These are phyloP conservation scores for Kernera saxatilis DNA, from an alignment of 345 rosid genomes.

Conservation along the genomic window DNA sequence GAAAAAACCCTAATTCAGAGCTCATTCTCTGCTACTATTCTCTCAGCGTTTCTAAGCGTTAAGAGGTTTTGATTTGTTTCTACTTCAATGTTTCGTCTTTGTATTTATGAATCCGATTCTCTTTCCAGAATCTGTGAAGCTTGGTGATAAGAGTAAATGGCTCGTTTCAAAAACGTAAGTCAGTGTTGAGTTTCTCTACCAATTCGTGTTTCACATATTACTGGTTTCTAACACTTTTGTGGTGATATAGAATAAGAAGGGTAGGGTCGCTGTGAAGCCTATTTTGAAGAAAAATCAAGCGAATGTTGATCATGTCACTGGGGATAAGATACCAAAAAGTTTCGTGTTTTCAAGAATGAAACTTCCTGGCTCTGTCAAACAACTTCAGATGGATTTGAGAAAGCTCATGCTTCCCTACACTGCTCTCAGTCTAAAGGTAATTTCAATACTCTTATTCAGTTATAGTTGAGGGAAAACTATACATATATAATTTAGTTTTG, in stretches of 20 bases:
- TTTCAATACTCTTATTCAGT: not conserved
- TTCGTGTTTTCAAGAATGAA: conserved; percentile 87
- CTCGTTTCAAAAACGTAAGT: conserved; percentile 45
- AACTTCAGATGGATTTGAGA: conserved; percentile 83
- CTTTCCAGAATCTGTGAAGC: conserved; percentile 9
- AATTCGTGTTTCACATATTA: not conserved
- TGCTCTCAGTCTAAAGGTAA: conserved; percentile 84
- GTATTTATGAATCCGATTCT: not conserved
- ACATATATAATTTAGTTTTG: not conserved
- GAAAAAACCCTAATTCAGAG: not conserved
- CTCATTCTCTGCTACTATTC: not conserved
- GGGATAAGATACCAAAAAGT: conserved; percentile 85
- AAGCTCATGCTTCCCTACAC: conserved; percentile 94
- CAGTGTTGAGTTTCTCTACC: not conserved
- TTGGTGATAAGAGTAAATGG: conserved; percentile 30
- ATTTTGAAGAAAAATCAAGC: conserved; percentile 45
- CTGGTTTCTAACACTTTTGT: not conserved
- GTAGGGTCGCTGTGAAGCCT: conserved; percentile 59
- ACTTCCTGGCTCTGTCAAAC: conserved; percentile 67
- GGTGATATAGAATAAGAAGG: conserved; percentile 41
- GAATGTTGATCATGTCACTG: conserved; percentile 70
- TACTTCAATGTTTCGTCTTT: not conserved
- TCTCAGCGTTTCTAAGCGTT: not conserved
- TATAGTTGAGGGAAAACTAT: not conserved
- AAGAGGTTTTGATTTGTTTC: not conserved